Percentiles rank a stretch among this genome's conserved stretches.
Conservation (phyloP, 2,329 filamentous ascomycete genomes). For the Aspergillus fischeri region DNA sequence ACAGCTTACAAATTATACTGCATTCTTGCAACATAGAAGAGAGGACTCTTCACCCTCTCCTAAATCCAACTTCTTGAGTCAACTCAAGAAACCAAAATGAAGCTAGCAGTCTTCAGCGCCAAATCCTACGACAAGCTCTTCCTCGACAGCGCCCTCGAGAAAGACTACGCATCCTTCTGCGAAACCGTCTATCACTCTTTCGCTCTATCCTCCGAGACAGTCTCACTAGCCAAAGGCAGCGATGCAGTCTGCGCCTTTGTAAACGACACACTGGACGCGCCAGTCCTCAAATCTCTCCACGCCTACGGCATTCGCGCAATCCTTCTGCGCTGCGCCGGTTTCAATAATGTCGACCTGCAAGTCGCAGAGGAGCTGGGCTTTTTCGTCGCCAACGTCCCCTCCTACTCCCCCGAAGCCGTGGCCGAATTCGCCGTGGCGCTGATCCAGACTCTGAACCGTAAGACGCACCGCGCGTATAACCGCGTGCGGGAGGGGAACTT, state of each 20-base stretch:
- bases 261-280: slow-evolving; percentile 55
- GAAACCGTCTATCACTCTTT: slow-evolving; percentile 58
- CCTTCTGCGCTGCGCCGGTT: slow-evolving; percentile 64
- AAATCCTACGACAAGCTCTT: slow-evolving; percentile 61
- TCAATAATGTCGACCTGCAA: slow-evolving; percentile 62
- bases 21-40: background rate
- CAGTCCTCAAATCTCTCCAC: slow-evolving; percentile 51
- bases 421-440: slow-evolving; percentile 67
- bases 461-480: slow-evolving; percentile 65
- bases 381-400: slow-evolving; percentile 63
- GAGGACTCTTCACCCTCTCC: background rate
- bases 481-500: slow-evolving; percentile 67
- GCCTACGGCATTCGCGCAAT: slow-evolving; percentile 53
- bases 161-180: slow-evolving; percentile 32
- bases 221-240: slow-evolving; percentile 49
- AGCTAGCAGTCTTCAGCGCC: slow-evolving; percentile 61
- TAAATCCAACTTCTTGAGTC: background rate
- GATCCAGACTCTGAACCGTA: slow-evolving; percentile 63
- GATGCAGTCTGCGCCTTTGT: slow-evolving; percentile 65
- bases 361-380: slow-evolving; percentile 53
- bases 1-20: background rate
- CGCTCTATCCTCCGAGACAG: slow-evolving; percentile 54
- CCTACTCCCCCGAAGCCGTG: slow-evolving; percentile 66
- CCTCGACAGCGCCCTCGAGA: slow-evolving; percentile 41
- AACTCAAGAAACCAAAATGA: slow-evolving; percentile 37